A percentile compares a stretch with the other conserved stretches of the same genome.
These are phyloP conservation scores for Ogataea nitratoaversa DNA, from an alignment of 805 yeast species.

Conservation along the genomic window DNA sequence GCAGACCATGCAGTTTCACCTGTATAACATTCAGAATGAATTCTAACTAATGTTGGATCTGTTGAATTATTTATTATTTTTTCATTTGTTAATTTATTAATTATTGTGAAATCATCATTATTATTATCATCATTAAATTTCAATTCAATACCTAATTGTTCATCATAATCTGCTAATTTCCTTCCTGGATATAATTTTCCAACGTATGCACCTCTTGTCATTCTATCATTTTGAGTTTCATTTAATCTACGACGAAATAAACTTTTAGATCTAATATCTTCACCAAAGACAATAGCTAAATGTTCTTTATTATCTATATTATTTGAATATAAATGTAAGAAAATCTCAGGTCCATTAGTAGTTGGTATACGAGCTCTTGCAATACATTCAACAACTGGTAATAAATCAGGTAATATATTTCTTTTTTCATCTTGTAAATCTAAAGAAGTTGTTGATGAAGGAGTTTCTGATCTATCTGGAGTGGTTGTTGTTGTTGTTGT, in stretches of 20 bases:
- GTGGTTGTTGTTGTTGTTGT: not conserved
- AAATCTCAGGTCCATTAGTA: constrained; percentile 90
- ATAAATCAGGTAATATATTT: constrained; percentile 42
- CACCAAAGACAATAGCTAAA: constrained; percentile 95
- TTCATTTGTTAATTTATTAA: constrained; percentile 8
- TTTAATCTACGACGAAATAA: constrained; percentile 56
- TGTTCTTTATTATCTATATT: constrained; percentile 90
- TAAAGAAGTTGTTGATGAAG: no score
- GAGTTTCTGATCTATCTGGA: no score
- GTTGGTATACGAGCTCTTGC: constrained; percentile 97
- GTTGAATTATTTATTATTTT: constrained; percentile 28
- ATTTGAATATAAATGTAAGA: constrained; percentile 83
- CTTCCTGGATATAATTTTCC: constrained; percentile 92
- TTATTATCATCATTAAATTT: constrained; percentile 40
- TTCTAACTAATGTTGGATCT: constrained; percentile 66
- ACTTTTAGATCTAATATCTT: constrained; percentile 74
- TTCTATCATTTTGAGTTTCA: constrained; percentile 87
- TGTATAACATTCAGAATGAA: constrained; percentile 96
- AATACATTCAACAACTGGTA: constrained; percentile 81
- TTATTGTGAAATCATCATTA: constrained; percentile 23
- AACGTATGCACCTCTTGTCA: constrained; percentile 97
- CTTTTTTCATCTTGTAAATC: constrained; percentile 24
- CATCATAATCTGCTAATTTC: constrained; percentile 60
- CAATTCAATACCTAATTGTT: constrained; percentile 32
- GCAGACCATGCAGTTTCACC: constrained; percentile 99